These are phyloP conservation scores for Pestalotiopsis fici DNA, from an alignment of 2,329 filamentous ascomycete species.

Conservation along the genomic window DNA sequence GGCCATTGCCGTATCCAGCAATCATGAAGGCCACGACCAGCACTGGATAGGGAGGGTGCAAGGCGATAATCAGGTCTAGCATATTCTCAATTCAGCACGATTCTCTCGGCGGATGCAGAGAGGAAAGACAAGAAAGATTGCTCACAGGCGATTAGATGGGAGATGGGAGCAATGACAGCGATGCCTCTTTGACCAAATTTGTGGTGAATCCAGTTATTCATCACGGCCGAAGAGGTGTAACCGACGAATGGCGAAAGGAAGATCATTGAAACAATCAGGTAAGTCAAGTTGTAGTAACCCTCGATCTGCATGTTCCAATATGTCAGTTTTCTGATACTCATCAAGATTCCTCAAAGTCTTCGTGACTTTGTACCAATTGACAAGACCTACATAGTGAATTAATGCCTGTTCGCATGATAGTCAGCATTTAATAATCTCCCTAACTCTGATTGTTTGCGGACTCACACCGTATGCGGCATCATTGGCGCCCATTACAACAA, in stretches of 20 bases:
- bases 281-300: constrained; percentile 44
- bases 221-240: constrained; percentile 44
- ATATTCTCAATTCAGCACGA: not conserved
- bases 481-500: constrained; percentile 59
- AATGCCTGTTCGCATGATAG: constrained; percentile 36
- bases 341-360: not conserved
- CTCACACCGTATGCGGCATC: constrained; percentile 60
- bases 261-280: constrained; percentile 48
- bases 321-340: not conserved
- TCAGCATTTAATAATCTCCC: not conserved
- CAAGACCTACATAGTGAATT: constrained; percentile 49
- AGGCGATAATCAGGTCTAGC: constrained; percentile 54
- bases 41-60: constrained; percentile 69
- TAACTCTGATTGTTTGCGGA: constrained; percentile 12
- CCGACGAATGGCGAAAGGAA: constrained; percentile 49
- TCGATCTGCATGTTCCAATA: constrained; percentile 36
- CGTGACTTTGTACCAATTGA: not conserved
- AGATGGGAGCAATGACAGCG: constrained; percentile 57
- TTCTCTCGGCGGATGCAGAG: not conserved
- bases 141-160: constrained; percentile 60
- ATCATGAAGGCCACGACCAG: constrained; percentile 66
- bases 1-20: constrained; percentile 70
- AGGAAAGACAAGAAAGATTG: not conserved
- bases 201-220: constrained; percentile 43
- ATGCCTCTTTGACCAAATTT: constrained; percentile 66